Conservation (phyloP, 2,329 filamentous ascomycete species). For the Zymoseptoria passerinii region DNA sequence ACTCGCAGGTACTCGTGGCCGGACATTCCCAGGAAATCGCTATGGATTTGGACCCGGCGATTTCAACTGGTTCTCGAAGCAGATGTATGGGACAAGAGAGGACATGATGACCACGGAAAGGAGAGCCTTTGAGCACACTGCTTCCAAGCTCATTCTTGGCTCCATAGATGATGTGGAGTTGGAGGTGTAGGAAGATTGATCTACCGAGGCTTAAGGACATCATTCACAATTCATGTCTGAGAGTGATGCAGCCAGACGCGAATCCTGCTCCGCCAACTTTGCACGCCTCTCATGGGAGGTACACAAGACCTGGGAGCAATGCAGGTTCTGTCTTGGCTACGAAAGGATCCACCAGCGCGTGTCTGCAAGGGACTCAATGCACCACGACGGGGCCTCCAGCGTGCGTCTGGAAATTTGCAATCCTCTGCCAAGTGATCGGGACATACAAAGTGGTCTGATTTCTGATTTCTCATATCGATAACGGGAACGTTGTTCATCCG, state of each 20-base stretch:
- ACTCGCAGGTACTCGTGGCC: too few species aligned
- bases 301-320: too few species aligned
- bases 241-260: not conserved
- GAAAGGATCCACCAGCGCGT: too few species aligned
- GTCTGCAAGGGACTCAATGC: not conserved
- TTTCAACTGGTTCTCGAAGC: not conserved
- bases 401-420: not conserved
- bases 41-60: slow-evolving; percentile 1
- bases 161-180: not conserved
- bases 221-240: not conserved
- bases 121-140: not conserved
- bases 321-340: too few species aligned
- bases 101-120: not conserved
- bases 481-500: not conserved
- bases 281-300: too few species aligned
- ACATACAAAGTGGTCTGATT: not conserved
- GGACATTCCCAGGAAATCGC: too few species aligned
- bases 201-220: too few species aligned
- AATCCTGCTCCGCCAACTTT: too few species aligned
- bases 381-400: not conserved
- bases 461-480: not conserved
- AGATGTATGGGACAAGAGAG: not conserved
- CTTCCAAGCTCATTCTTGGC: not conserved
- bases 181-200: not conserved
- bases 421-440: not conserved